Evolutionary conservation across 345 rosid genomes (phyloP), one percentile per base, ranked within the genome.

Genomic region (Fremontodendron californicum): DNA sequence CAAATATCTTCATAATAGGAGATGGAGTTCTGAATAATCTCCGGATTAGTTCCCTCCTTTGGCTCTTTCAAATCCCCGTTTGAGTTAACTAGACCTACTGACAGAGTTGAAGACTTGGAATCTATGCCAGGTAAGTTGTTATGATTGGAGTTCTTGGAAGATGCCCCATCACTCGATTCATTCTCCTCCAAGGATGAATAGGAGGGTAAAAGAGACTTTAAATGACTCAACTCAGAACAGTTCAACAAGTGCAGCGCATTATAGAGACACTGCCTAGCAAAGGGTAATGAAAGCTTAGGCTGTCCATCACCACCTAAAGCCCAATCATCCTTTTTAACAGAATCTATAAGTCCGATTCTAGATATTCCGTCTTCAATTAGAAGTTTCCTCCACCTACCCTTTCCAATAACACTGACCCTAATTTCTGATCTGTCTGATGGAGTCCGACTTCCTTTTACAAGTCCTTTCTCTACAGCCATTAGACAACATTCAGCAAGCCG

Each of bases 401-500:
- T 90, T 78, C 99, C 98, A 65, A 92, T 29, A 67, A 92, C 97
- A 85, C 78, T 87, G 51, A 88, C 80, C 78, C 78, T 82, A 79
- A 91, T 79, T 73, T 90, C 93, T 13, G 94, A 85, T 67, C 83
- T 79, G 57, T 92, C 89, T 11, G 78, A 80, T 39, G 84, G 72
- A 77, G 80, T 64, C 67, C 39, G 39, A 45, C 86, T 77, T 64
- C 80, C 87, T 55, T 81, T 86, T 69, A 89, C 57, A 75, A 93
- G 86, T 74, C 97, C 97, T 80, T 87, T 93, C 92, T 88, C 93
- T 60, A 84, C 83, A 79, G 98, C 99, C 97, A 92, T 80, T 37
- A 92, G 78, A 79, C 97, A 92, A 81, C 99, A 94, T 84, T 96
- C 99, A 77, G 98, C 97, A 69, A 96, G 87, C 67, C 97, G 92